Evolutionary conservation across 495 filamentous ascomycete species (phyloP), one percentile per base, ranked within the genome.

Genomic region (Aspergillus ostianus): DNA sequence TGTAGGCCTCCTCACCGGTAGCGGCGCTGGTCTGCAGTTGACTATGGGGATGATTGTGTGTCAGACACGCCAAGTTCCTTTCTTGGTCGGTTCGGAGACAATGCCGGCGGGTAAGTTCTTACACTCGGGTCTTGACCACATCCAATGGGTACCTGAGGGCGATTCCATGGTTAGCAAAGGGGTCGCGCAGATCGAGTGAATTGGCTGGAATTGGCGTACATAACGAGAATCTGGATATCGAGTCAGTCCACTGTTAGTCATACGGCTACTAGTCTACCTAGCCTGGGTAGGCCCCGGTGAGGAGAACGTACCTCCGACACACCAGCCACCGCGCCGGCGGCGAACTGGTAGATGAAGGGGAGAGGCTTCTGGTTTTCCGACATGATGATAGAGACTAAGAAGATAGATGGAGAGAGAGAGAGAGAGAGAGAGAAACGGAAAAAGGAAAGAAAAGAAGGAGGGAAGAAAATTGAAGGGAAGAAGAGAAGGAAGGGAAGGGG

Each of bases 61-160:
- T 41, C 13, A 41, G 36, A 41, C 36, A 41, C 13, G 3, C 15
- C 36, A 4, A 41, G 36, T 1, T 41, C 8, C 13, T 15, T 13
- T 17, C 9, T 10, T 8, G 36, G 36, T 41, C 10, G 36, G 36
- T 4, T 41, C 36, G 15, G 41, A 8, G n/a, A 45, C 32, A 52
- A 18, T 26, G 55, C 52, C 48, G 15, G 41, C 44, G 51, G 47
- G 48, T 41, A 41, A 41, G 36, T 41, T 15, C 90, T 83, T 83
- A 95, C 90, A 98, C 88, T 85, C 94, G 82, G 53, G 94, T 98
- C 82, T 98, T 98, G 68, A 98, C 91, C 48, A 98, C 93, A 75
- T 98, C 94, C 67, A 98, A 81, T 66, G 94, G 94, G 81, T 98
- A 98, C 94, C 92, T 50, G 51, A 49, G 19, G 36, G 48, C 20